Conservation (phyloP, 140 eudicot genomes). For the Stevia rebaudiana region DNA sequence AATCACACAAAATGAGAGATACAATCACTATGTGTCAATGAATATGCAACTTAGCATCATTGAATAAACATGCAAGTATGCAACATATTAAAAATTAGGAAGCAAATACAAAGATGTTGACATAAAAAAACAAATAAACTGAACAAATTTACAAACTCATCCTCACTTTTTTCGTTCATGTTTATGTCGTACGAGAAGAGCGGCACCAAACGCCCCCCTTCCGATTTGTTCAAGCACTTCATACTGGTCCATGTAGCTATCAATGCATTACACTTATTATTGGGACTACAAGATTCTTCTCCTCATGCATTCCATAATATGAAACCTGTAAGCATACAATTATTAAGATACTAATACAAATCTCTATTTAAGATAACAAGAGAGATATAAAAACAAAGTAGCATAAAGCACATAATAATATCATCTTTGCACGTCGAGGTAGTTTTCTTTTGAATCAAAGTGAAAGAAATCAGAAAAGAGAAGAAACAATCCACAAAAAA, state of each 20-base stretch:
- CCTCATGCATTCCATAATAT: constrained; percentile 9
- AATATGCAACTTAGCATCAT: constrained; percentile 17
- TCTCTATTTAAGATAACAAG: constrained; percentile 1
- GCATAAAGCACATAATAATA: constrained; percentile 2
- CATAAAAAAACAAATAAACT: neutral
- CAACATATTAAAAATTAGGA: constrained; percentile 7
- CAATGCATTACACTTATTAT: constrained; percentile 25
- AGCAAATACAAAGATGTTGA: neutral
- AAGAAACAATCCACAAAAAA: constrained; percentile 5
- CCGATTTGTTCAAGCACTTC: constrained; percentile 96
- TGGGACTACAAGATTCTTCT: constrained; percentile 9
- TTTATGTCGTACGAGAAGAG: constrained; percentile 89
- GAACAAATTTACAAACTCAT: neutral
- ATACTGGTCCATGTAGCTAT: constrained; percentile 71
- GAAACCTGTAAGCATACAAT: constrained; percentile 20
- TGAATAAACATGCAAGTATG: constrained; percentile 1
- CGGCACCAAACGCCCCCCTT: constrained; percentile 96
- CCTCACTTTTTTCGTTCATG: constrained; percentile 91
- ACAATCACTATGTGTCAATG: constrained; percentile 21
- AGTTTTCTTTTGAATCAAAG: neutral
- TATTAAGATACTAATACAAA: constrained; percentile 11
- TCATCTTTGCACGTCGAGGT: constrained; percentile 12
- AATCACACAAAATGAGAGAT: constrained; percentile 19
- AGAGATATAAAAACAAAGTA: constrained; percentile 6
- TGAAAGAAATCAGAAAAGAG: neutral